Conservation (phyloP, 23 red algal species). For the Agarophyton chilense region DNA sequence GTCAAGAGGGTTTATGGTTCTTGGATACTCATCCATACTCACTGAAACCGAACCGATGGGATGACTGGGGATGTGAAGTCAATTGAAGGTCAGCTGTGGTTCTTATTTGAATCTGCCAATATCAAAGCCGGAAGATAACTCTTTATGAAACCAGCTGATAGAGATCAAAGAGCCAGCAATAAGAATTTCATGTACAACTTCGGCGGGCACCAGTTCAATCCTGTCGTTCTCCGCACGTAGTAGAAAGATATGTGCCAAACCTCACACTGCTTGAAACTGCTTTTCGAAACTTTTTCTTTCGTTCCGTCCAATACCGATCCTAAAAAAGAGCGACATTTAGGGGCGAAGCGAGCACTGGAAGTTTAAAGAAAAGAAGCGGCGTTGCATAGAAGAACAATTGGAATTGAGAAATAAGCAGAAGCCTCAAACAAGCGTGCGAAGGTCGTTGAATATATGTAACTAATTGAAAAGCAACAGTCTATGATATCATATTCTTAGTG, state of each 20-base stretch:
- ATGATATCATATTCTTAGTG: no score
- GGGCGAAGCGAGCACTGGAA: no score
- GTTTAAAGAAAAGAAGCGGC: no score
- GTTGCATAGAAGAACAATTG: no score
- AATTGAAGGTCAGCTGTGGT: constrained; percentile 15
- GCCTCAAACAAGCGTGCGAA: no score
- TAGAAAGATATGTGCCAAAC: constrained; percentile 9
- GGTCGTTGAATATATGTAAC: no score
- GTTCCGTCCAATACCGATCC: neutral
- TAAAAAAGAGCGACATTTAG: constrained; percentile 39
- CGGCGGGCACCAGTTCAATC: neutral
- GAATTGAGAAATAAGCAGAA: no score
- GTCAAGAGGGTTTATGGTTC: neutral
- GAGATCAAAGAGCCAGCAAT: neutral
- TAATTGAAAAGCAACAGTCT: no score
- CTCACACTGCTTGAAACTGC: neutral
- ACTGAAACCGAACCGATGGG: neutral
- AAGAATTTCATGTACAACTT: constrained; percentile 26
- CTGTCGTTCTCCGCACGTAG: neutral
- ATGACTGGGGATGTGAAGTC: neutral
- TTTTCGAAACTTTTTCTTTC: neutral
- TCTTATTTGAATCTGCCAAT: neutral
- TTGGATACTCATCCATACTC: constrained; percentile 38
- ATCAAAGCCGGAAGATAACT: neutral
- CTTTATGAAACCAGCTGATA: neutral